Evolutionary conservation across 2,329 filamentous ascomycete species (phyloP).

Genomic region (Cladosporium sp.): DNA sequence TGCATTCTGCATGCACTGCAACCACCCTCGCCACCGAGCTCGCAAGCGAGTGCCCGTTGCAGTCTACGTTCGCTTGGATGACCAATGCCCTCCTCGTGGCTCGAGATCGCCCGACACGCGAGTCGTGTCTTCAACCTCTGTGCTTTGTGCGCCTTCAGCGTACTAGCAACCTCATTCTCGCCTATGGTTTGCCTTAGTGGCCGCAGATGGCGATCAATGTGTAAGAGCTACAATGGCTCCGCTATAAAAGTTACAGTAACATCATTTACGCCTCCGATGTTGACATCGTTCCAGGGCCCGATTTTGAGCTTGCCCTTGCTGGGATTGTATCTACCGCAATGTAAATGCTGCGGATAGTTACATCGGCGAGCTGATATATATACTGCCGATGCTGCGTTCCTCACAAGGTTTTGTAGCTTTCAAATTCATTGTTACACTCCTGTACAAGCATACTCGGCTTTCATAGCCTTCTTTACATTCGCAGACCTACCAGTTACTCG

Average conservation of each 20-base stretch:
- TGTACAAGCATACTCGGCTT: not conserved
- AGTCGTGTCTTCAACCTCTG: not conserved
- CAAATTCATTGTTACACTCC: not conserved
- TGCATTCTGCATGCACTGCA: not conserved
- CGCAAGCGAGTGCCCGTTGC: not conserved
- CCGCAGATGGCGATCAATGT: not conserved
- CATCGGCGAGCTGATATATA: not conserved
- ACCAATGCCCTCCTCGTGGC: not conserved
- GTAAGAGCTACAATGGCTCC: not conserved
- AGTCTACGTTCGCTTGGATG: not conserved
- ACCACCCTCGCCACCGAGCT: not conserved
- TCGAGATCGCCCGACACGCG: not conserved
- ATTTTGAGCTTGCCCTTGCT: not conserved
- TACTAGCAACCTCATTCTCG: not conserved
- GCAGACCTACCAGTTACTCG: not conserved
- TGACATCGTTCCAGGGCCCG: slow-evolving; percentile 5
- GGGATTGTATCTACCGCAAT: not conserved
- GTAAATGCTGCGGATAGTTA: not conserved
- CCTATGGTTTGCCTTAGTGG: not conserved
- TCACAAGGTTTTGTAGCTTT: not conserved
- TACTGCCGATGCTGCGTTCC: not conserved
- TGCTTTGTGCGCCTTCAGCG: not conserved
- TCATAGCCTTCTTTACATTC: not conserved
- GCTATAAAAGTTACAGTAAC: slow-evolving; percentile 1
- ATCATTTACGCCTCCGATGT: slow-evolving; percentile 12